A percentile compares a stretch with the other conserved stretches of the same genome.
Conservation (phyloP, 495 filamentous ascomycete species). For the Alectoria sarmentosa region DNA sequence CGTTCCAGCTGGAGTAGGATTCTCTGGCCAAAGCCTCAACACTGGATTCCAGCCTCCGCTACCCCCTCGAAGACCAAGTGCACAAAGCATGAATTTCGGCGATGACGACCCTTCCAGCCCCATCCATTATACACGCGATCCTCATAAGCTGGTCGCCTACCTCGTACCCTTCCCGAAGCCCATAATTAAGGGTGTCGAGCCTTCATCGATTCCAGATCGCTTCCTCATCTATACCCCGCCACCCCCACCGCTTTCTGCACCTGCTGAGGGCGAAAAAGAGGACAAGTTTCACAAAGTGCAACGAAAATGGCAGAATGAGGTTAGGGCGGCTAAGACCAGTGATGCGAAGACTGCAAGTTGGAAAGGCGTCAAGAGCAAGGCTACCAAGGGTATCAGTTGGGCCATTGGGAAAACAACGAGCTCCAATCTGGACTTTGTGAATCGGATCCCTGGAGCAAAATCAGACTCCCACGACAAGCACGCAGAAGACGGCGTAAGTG, state of each 20-base stretch:
- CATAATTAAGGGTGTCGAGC: slow-evolving; percentile 21
- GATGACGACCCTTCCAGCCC: slow-evolving; percentile 27
- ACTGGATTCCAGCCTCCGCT: neutral
- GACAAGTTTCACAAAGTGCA: slow-evolving; percentile 34
- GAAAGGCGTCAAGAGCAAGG: slow-evolving; percentile 36
- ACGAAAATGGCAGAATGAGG: slow-evolving; percentile 37
- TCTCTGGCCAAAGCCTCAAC: neutral
- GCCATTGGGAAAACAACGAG: slow-evolving; percentile 31
- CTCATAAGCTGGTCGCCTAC: slow-evolving; percentile 34
- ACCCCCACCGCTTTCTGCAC: slow-evolving; percentile 31
- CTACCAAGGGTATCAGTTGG: slow-evolving; percentile 32
- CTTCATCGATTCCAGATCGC: slow-evolving; percentile 29
- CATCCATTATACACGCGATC: slow-evolving; percentile 30
- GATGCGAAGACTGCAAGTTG: slow-evolving; percentile 32
- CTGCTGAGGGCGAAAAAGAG: slow-evolving; percentile 35
- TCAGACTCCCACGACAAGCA: slow-evolving; percentile 20
- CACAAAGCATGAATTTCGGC: slow-evolving; percentile 17
- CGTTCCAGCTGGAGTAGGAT: slow-evolving; percentile 1
- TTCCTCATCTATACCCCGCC: slow-evolving; percentile 38
- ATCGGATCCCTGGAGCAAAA: slow-evolving; percentile 28
- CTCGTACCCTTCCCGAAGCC: slow-evolving; percentile 38
- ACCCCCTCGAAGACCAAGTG: slow-evolving; percentile 3
- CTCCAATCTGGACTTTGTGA: slow-evolving; percentile 35
- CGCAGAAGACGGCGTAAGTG: slow-evolving; percentile 24
- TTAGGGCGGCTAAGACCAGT: slow-evolving; percentile 33